These are phyloP conservation scores for Torrubiellomyces zombiae DNA, from an alignment of 2,329 filamentous ascomycete genomes.

Conservation along the genomic window DNA sequence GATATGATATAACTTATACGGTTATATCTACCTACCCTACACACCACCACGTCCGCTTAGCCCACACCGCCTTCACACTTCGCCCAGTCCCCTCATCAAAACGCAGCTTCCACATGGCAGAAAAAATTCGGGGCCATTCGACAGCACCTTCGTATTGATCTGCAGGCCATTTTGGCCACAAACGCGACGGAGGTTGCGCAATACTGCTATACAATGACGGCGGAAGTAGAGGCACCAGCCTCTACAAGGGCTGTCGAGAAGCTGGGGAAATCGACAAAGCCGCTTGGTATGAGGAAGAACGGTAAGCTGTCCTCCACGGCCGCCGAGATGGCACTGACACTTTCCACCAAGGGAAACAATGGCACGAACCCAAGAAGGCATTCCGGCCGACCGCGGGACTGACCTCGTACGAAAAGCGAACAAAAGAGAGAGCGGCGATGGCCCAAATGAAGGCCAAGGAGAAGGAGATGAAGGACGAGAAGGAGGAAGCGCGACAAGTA, in stretches of 20 bases:
- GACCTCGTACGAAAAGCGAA: conserved; percentile 62
- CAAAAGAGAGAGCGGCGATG: conserved; percentile 50
- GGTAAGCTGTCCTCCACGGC: conserved; percentile 32
- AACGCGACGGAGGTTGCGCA: no score
- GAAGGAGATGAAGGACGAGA: conserved; percentile 91
- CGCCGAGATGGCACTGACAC: conserved; percentile 4
- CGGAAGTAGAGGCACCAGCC: no score
- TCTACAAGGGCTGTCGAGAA: conserved; percentile 5
- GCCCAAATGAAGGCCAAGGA: conserved; percentile 80
- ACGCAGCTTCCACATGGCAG: no score
- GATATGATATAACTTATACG: no score
- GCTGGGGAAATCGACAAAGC: conserved; percentile 19
- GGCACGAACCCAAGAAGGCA: conserved; percentile 68
- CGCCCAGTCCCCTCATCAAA: no score
- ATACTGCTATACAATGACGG: no score
- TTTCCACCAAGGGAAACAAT: conserved; percentile 66
- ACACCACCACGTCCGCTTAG: no score
- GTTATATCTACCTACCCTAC: no score
- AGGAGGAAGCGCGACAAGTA: conserved; percentile 76
- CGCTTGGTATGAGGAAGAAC: conserved; percentile 64
- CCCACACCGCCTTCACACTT: no score
- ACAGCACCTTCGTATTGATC: no score
- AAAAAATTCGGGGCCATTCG: no score
- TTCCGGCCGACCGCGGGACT: conserved; percentile 71
- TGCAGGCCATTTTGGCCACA: no score